These are phyloP conservation scores for Pseudohalonectria lignicola DNA, from an alignment of 2,329 filamentous ascomycete genomes.

Conservation along the genomic window DNA sequence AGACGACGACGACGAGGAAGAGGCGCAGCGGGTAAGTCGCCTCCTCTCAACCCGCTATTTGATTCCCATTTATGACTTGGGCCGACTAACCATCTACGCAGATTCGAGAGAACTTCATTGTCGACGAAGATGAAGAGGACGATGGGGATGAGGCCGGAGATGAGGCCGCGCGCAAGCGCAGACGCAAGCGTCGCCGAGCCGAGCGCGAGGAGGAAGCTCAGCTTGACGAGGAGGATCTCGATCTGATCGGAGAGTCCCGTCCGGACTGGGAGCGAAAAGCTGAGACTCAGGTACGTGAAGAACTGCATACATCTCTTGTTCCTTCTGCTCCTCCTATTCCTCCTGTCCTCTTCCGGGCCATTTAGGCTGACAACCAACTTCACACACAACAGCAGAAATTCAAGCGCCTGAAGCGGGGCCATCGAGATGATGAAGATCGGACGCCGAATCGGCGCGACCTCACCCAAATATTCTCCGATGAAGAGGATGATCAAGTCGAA, in stretches of 20 bases:
- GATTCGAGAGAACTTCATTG: slow-evolving; percentile 92
- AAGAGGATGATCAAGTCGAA: slow-evolving; percentile 65
- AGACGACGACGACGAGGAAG: slow-evolving; percentile 84
- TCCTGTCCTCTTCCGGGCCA: background rate
- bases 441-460: slow-evolving; percentile 59
- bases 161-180: slow-evolving; percentile 48
- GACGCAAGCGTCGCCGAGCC: slow-evolving; percentile 63
- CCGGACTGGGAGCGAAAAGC: slow-evolving; percentile 58
- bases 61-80: no score
- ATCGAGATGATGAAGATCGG: slow-evolving; percentile 61
- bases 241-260: slow-evolving; percentile 79
- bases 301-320: no score
- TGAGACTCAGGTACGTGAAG: slow-evolving; percentile 60
- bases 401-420: slow-evolving; percentile 91
- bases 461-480: slow-evolving; percentile 90
- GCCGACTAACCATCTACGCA: slow-evolving; percentile 33
- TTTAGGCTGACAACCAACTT: no score
- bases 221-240: slow-evolving; percentile 91
- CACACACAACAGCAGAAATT: slow-evolving; percentile 59
- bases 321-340: no score
- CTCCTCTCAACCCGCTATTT: slow-evolving; percentile 2
- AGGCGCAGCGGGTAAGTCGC: slow-evolving; percentile 54
- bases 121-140: slow-evolving; percentile 82
- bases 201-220: slow-evolving; percentile 80
- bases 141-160: slow-evolving; percentile 61